Conservation (phyloP, 2,329 filamentous ascomycete species). For the Colletotrichum filicis region DNA sequence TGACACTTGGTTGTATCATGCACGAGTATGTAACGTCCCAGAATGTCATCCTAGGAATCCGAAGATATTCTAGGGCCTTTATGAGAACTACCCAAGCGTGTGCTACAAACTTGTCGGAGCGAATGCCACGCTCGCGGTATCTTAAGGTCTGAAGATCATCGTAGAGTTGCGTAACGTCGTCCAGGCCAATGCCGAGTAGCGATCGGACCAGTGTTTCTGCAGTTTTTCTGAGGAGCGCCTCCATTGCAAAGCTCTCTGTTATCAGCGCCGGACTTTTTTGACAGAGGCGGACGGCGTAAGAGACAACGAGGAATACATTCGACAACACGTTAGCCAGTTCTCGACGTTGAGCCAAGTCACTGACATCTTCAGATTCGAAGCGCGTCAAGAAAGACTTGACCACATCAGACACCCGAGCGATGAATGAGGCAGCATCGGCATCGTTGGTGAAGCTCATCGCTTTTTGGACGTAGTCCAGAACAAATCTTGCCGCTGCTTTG, state of each 20-base stretch:
- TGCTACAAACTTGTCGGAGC: conserved; percentile 53
- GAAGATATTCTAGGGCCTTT: conserved; percentile 60
- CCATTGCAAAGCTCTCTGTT: conserved; percentile 54
- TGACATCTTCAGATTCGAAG: conserved; percentile 39
- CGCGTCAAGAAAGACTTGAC: conserved; percentile 49
- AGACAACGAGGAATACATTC: conserved; percentile 49
- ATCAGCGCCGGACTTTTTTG: conserved; percentile 45
- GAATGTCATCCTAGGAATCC: conserved; percentile 65
- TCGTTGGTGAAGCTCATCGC: conserved; percentile 52
- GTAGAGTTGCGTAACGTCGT: conserved; percentile 58
- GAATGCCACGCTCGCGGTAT: conserved; percentile 63
- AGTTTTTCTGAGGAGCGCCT: conserved; percentile 59
- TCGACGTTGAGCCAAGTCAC: conserved; percentile 39
- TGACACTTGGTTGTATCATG: conserved; percentile 49
- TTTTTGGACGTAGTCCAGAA: conserved; percentile 59
- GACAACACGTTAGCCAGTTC: conserved; percentile 49
- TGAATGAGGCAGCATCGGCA: conserved; percentile 52
- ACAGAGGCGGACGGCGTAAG: conserved; percentile 53
- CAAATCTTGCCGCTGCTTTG: conserved; percentile 49
- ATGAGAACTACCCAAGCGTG: conserved; percentile 71
- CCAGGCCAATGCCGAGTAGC: conserved; percentile 56
- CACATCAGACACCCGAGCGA: conserved; percentile 55
- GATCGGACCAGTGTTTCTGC: conserved; percentile 50
- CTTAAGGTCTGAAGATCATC: conserved; percentile 56
- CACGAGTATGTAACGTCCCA: conserved; percentile 67